Base-by-base conservation (phyloP, 352 stramenopile species). In the Aphanomyces invadans region DNA sequence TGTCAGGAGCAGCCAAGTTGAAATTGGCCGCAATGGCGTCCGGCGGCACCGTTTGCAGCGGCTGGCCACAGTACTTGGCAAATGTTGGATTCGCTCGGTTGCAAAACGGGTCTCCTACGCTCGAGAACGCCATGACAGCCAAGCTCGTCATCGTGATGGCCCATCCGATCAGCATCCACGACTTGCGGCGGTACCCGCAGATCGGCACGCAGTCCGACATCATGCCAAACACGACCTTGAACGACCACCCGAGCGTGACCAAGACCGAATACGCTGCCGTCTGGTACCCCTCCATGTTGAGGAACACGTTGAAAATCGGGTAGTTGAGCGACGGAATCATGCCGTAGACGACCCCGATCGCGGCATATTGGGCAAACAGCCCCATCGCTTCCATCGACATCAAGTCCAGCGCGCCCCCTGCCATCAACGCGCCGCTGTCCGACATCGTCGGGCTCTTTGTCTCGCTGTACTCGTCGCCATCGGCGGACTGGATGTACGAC, bases 91-190 rank as follows among this genome's bases (percentile, higher is more conserved):
- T 54, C 26, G 11, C 46, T 12, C 46, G 46, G n/a, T 66, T 73
- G 5, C 81, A 56, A 31, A 84, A 90, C 9, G 81, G 71, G 1
- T 61, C 72, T 31, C 78, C 71, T 1, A 70, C 69, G 2, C 73
- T 73, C 21, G 78, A 51, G 7, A 76, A 69, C 1, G 62, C 67
- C 9, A 82, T 81, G 36, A 76, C 66, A n/a, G 72, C 49, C 19
- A 78, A 73, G 71, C 74, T 72, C 29, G 70, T 62, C 29, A 74
- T 72, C 25, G 71, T 73, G 31, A 80, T 62, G 29, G 23, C 61
- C 74, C 74, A 80, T 12, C 74, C 74, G 26, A 78, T 38, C 9
- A 77, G 15, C 70, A 80, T 78, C 48, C 73, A 78, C 15, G 72
- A 71, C n/a, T 74, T 74, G 62, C 74, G 72, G 23, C 72, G 72